A percentile compares a stretch with the other conserved stretches of the same genome.
Conservation (phyloP, 495 filamentous ascomycete species). For the Aspergillus leporis region DNA sequence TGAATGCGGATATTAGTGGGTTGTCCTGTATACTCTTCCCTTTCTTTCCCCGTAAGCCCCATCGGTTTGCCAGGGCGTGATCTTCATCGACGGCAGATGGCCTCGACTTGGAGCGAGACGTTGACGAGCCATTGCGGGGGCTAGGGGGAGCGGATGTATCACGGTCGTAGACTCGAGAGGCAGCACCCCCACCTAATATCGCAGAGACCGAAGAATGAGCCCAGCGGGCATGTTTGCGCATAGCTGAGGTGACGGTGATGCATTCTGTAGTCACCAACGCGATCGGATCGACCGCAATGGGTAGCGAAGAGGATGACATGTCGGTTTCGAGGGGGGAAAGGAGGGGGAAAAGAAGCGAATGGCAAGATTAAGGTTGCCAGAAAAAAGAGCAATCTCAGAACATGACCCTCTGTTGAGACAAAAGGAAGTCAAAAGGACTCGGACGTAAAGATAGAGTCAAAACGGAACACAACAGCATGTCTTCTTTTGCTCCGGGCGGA, state of each 20-base stretch:
- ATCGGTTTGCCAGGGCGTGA: slow-evolving; percentile 62
- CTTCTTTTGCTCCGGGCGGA: slow-evolving; percentile 18
- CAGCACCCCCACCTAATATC: slow-evolving; percentile 81
- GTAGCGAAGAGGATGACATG: slow-evolving; percentile 33
- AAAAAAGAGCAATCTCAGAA: slow-evolving; percentile 18
- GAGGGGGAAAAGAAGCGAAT: slow-evolving; percentile 8
- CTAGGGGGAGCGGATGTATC: slow-evolving; percentile 42
- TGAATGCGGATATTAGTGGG: slow-evolving; percentile 93
- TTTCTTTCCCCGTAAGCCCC: slow-evolving; percentile 94
- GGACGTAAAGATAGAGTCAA: background rate
- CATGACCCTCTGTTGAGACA: slow-evolving; percentile 16
- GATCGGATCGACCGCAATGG: slow-evolving; percentile 91
- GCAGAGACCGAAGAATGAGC: slow-evolving; percentile 95
- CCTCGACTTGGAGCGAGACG: slow-evolving; percentile 18
- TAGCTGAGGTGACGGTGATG: slow-evolving; percentile 94
- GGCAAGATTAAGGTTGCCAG: slow-evolving; percentile 16
- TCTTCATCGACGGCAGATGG: slow-evolving; percentile 42
- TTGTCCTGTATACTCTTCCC: slow-evolving; percentile 99
- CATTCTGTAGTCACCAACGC: slow-evolving; percentile 98
- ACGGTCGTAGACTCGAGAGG: slow-evolving; percentile 47
- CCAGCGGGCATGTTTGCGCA: slow-evolving; percentile 97
- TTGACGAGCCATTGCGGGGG: slow-evolving; percentile 32
- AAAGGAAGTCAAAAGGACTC: background rate
- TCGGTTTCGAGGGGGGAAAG: background rate
- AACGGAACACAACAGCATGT: slow-evolving; percentile 22